Evolutionary conservation across 176 grass and related monocot genomes (phyloP).

Genomic region (Thinopyrum elongatum): DNA sequence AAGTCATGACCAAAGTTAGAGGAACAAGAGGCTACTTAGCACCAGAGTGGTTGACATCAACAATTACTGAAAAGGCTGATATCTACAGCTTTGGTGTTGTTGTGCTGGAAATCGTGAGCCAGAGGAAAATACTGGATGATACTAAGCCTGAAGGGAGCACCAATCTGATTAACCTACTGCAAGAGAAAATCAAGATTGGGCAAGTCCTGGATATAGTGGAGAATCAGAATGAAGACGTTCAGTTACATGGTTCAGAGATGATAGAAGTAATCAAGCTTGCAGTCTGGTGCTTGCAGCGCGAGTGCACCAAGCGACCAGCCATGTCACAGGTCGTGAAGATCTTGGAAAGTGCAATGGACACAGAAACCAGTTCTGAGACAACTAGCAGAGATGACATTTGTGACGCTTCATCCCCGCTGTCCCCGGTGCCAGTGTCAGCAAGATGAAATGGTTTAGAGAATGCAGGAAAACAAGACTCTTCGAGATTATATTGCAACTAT

Average conservation of each 20-base stretch:
- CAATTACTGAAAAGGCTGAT: slow-evolving; percentile 76
- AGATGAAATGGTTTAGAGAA: slow-evolving; percentile 23
- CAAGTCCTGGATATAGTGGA: slow-evolving; percentile 54
- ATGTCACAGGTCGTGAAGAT: slow-evolving; percentile 84
- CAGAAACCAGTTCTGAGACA: slow-evolving; percentile 38
- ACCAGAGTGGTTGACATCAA: slow-evolving; percentile 79
- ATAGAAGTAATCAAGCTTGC: slow-evolving; percentile 66
- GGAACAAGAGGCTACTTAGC: slow-evolving; percentile 80
- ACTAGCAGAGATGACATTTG: slow-evolving; percentile 42
- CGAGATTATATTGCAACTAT: background rate
- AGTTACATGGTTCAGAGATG: slow-evolving; percentile 40
- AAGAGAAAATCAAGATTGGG: slow-evolving; percentile 66
- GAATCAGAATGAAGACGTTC: slow-evolving; percentile 47
- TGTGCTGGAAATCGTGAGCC: slow-evolving; percentile 53
- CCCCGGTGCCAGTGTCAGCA: slow-evolving; percentile 32
- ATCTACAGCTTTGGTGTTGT: slow-evolving; percentile 83
- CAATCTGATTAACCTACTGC: slow-evolving; percentile 59
- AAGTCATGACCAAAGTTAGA: slow-evolving; percentile 80
- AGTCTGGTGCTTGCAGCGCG: slow-evolving; percentile 72
- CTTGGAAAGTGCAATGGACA: slow-evolving; percentile 60
- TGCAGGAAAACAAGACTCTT: background rate
- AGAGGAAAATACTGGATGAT: slow-evolving; percentile 62
- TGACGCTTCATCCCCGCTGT: slow-evolving; percentile 41
- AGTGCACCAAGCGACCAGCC: slow-evolving; percentile 51
- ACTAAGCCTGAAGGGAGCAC: slow-evolving; percentile 49